phyloP scores from a whole-genome alignment of 179 eudicot species.

The Camellia oleifera region DNA sequence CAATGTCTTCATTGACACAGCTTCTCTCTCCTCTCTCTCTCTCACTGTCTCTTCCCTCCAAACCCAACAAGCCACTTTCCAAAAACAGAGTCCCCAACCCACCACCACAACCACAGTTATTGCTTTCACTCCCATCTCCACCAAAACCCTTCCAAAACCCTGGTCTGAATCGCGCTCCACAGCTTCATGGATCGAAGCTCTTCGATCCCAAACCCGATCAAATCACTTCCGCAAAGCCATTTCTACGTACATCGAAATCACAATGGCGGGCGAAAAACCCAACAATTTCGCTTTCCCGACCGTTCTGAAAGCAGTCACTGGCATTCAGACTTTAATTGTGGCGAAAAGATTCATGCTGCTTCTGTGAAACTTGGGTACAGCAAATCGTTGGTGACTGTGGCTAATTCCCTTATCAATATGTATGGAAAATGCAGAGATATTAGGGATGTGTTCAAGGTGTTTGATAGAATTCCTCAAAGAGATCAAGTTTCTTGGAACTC shows the following conservation, averaged over 20 bases:
- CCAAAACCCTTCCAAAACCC: slow-evolving; percentile 32
- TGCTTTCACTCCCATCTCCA: background rate
- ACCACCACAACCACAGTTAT: slow-evolving; percentile 12
- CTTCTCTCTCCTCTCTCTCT: slow-evolving; percentile 12
- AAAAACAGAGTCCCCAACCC: slow-evolving; percentile 10
- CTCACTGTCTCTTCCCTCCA: slow-evolving; percentile 14
- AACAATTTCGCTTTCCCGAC: slow-evolving; percentile 74
- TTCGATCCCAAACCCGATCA: slow-evolving; percentile 64
- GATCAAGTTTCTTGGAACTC: slow-evolving; percentile 90
- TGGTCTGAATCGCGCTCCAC: slow-evolving; percentile 30
- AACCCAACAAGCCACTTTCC: slow-evolving; percentile 11
- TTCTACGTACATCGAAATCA: slow-evolving; percentile 63
- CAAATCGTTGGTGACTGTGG: slow-evolving; percentile 40
- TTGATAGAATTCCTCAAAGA: slow-evolving; percentile 58
- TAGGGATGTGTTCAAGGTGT: slow-evolving; percentile 51
- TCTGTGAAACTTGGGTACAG: slow-evolving; percentile 57
- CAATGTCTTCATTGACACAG: slow-evolving; percentile 19
- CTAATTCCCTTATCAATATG: slow-evolving; percentile 56
- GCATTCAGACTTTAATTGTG: slow-evolving; percentile 47
- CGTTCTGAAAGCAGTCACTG: slow-evolving; percentile 60
- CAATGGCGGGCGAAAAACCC: slow-evolving; percentile 38
- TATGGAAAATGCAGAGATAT: slow-evolving; percentile 56
- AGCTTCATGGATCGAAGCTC: slow-evolving; percentile 60
- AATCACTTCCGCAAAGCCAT: slow-evolving; percentile 52
- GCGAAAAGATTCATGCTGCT: slow-evolving; percentile 65